Conservation (phyloP, 768 basidiomycete species). For the Boletus sp. region DNA sequence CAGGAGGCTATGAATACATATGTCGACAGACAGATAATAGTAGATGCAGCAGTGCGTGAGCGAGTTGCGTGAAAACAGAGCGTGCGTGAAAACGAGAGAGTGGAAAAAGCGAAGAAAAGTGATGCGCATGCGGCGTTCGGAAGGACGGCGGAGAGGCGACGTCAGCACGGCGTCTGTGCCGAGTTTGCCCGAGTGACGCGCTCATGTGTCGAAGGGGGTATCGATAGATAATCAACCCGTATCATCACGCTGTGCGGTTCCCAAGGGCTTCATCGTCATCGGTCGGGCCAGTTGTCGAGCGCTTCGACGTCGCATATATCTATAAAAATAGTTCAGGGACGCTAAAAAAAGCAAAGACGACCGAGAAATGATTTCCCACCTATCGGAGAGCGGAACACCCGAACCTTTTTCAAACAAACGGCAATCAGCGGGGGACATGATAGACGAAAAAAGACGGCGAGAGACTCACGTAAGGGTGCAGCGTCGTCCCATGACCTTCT, state of each 20-base stretch:
- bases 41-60: conserved; percentile 21
- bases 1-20: conserved; percentile 21
- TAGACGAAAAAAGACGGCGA: neutral
- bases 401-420: conserved; percentile 18
- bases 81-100: conserved; percentile 3
- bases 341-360: neutral
- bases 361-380: conserved; percentile 17
- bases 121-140: neutral
- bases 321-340: conserved; percentile 13
- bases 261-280: conserved; percentile 14
- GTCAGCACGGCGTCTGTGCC: neutral
- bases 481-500: conserved; percentile 22
- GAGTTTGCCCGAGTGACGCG: neutral
- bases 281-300: conserved; percentile 17
- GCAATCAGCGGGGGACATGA: conserved; percentile 9
- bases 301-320: conserved; percentile 31
- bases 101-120: neutral
- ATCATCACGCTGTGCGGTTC: neutral
- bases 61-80: neutral
- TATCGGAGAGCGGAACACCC: conserved; percentile 32
- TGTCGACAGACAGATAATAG: conserved; percentile 15
- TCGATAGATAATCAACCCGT: neutral
- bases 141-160: neutral
- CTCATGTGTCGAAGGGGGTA: no score
- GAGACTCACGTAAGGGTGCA: conserved; percentile 30